Evolutionary conservation across 768 basidiomycete genomes (phyloP).

Genomic region (Boletus edulis): DNA sequence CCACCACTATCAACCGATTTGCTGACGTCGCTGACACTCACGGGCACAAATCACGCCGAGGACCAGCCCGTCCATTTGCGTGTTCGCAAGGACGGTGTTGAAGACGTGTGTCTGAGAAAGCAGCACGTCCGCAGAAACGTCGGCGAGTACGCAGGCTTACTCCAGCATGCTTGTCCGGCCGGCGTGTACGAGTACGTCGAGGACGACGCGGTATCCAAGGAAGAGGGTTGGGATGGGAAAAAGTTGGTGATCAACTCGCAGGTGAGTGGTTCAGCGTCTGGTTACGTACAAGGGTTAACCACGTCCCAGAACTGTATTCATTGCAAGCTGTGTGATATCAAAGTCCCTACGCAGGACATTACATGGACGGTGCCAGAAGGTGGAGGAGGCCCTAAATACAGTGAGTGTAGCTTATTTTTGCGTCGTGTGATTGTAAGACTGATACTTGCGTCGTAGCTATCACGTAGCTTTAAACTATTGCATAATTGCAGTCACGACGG

Average conservation of each 20-base stretch:
- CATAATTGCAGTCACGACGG: too few species aligned
- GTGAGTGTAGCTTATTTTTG: constrained; percentile 38
- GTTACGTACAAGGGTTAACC: neutral
- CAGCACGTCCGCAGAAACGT: constrained; percentile 77
- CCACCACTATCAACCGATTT: constrained; percentile 91
- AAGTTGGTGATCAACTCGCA: constrained; percentile 96
- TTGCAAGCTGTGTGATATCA: constrained; percentile 95
- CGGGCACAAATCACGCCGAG: constrained; percentile 96
- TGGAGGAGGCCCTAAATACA: constrained; percentile 94
- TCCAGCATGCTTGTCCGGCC: constrained; percentile 91
- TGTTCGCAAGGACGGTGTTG: constrained; percentile 44
- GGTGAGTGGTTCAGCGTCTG: constrained; percentile 39
- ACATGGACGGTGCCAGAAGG: constrained; percentile 97
- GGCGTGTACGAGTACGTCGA: constrained; percentile 96
- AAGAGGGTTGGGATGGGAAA: constrained; percentile 72
- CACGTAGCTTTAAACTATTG: constrained; percentile 10
- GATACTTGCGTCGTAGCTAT: constrained; percentile 5
- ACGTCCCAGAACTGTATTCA: constrained; percentile 77
- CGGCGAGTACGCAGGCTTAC: constrained; percentile 77
- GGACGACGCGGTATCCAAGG: constrained; percentile 48
- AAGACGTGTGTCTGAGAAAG: constrained; percentile 44
- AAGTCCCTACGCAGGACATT: constrained; percentile 95
- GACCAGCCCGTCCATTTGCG: constrained; percentile 90
- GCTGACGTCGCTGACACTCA: constrained; percentile 84
- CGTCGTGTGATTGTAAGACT: neutral